These are phyloP conservation scores for Entamoeba invadens DNA, from an alignment of 208 protist species.

Conservation along the genomic window DNA sequence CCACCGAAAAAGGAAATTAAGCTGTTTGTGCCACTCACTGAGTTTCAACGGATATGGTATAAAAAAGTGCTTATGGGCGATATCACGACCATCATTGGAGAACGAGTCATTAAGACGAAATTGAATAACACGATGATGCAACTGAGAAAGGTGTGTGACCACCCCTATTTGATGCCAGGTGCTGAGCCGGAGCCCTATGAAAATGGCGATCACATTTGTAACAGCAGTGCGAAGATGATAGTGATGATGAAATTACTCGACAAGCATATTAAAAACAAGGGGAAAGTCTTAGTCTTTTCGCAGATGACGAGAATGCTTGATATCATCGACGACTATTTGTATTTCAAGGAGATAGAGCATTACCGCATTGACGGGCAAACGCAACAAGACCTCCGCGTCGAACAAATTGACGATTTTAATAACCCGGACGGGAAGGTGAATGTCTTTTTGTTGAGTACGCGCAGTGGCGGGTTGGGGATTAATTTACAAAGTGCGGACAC, in stretches of 20 bases:
- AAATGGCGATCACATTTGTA: constrained; percentile 13
- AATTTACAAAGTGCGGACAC: constrained; percentile 92
- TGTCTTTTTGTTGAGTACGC: constrained; percentile 83
- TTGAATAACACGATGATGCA: constrained; percentile 36
- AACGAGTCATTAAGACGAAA: neutral
- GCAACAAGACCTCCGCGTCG: constrained; percentile 3
- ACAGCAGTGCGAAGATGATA: constrained; percentile 5
- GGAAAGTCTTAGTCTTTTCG: constrained; percentile 88
- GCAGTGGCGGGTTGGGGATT: constrained; percentile 80
- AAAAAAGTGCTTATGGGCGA: neutral
- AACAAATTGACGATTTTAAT: constrained; percentile 24
- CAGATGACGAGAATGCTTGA: constrained; percentile 89
- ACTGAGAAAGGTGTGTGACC: constrained; percentile 31
- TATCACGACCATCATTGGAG: neutral
- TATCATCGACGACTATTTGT: constrained; percentile 80
- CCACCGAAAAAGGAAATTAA: constrained; percentile 20
- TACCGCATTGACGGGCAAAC: constrained; percentile 32
- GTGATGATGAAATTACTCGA: constrained; percentile 8
- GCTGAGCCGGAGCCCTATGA: constrained; percentile 15
- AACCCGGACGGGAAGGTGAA: constrained; percentile 57
- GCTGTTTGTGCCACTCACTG: constrained; percentile 6
- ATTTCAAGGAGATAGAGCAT: constrained; percentile 31
- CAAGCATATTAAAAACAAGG: constrained; percentile 32
- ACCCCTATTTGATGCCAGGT: constrained; percentile 34
- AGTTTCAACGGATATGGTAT: constrained; percentile 21